These are phyloP conservation scores for Xenoacremonium recifei DNA, from an alignment of 2,329 filamentous ascomycete species.

Conservation along the genomic window DNA sequence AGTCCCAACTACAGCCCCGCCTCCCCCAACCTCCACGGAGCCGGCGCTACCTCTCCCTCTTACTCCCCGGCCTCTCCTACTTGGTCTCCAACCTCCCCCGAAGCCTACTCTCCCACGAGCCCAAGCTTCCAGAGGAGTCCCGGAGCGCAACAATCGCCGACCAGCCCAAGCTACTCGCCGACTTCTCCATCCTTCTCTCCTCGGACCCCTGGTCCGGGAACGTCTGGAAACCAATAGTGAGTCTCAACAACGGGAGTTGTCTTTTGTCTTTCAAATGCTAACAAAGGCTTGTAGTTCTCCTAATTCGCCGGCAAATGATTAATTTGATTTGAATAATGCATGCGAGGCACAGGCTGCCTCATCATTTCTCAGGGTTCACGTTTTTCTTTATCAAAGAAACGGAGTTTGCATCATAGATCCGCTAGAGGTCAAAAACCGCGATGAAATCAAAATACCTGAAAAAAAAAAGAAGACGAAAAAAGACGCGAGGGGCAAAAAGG, in stretches of 20 bases:
- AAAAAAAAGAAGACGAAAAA: conserved; percentile 6
- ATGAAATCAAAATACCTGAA: conserved; percentile 16
- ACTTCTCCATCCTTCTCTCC: conserved; percentile 49
- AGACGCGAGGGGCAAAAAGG: conserved; percentile 1
- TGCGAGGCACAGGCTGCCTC: conserved; percentile 32
- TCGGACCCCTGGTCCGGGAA: conserved; percentile 43
- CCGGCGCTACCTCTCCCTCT: conserved; percentile 52
- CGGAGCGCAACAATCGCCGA: conserved; percentile 58
- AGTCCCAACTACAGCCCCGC: conserved; percentile 73
- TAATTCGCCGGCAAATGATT: conserved; percentile 41
- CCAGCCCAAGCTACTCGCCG: conserved; percentile 72
- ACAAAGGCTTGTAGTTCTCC: conserved; percentile 38
- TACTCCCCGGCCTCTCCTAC: conserved; percentile 72
- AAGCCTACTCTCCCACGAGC: conserved; percentile 62
- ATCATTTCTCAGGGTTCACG: conserved; percentile 22
- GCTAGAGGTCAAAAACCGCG: too few relatives aligned
- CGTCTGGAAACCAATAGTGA: conserved; percentile 43
- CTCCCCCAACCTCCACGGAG: conserved; percentile 52
- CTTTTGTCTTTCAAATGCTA: conserved; percentile 15
- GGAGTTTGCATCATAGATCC: conserved; percentile 28
- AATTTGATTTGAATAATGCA: conserved; percentile 34
- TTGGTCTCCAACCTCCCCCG: conserved; percentile 74
- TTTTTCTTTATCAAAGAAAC: conserved; percentile 11
- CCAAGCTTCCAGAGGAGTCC: conserved; percentile 57
- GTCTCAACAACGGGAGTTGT: conserved; percentile 11